Percentiles rank a stretch among this genome's conserved stretches.
Conservation (phyloP, 192 early-diverging fungal species). For the Umbelopsis sp. region DNA sequence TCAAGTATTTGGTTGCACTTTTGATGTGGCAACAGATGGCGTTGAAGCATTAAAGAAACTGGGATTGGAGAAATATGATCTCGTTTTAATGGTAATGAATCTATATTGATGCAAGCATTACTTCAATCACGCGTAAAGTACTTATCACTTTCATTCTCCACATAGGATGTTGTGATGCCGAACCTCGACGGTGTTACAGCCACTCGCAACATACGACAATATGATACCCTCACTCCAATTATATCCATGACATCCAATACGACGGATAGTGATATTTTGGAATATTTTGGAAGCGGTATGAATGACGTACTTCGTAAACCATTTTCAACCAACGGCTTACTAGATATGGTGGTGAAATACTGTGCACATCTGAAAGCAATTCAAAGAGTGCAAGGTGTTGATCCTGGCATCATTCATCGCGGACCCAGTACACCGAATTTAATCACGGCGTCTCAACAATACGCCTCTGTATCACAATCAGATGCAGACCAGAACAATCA, state of each 20-base stretch:
- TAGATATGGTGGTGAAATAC: constrained; percentile 58
- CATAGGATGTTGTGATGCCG: constrained; percentile 73
- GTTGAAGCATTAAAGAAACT: constrained; percentile 66
- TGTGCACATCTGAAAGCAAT: constrained; percentile 54
- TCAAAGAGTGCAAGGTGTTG: constrained; percentile 29
- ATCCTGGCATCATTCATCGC: constrained; percentile 19
- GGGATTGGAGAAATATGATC: constrained; percentile 67
- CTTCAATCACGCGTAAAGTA: neutral
- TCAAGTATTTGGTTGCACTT: constrained; percentile 65
- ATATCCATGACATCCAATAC: constrained; percentile 79
- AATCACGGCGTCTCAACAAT: neutral
- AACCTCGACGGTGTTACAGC: constrained; percentile 70
- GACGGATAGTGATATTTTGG: constrained; percentile 63
- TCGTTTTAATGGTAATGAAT: constrained; percentile 66
- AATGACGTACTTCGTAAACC: constrained; percentile 76
- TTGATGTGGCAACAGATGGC: constrained; percentile 73
- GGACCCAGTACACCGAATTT: neutral
- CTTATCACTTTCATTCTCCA: neutral
- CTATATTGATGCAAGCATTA: neutral
- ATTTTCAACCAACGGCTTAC: constrained; percentile 53
- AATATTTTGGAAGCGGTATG: constrained; percentile 72
- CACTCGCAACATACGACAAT: constrained; percentile 70
- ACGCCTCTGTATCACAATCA: neutral
- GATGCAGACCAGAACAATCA: neutral
- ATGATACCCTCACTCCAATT: constrained; percentile 70